These are phyloP conservation scores for Leishmania mexicana DNA, from an alignment of 208 protist genomes.

Conservation along the genomic window DNA sequence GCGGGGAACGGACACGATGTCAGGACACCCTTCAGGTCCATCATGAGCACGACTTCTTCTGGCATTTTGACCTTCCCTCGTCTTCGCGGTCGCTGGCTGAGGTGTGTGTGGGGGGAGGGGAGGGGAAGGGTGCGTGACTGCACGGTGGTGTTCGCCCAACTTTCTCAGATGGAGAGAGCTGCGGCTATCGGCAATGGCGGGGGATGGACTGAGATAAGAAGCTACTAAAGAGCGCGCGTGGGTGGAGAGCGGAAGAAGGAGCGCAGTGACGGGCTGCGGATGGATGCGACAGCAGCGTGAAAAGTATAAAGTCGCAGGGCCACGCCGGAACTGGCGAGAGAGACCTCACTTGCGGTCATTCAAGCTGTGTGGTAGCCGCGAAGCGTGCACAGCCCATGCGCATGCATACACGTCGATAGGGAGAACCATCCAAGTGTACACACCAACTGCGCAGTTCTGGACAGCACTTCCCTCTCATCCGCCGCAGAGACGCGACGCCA, in stretches of 20 bases:
- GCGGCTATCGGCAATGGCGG: neutral
- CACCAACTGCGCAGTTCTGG: neutral
- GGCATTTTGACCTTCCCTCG: constrained; percentile 38
- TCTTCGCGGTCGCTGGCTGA: neutral
- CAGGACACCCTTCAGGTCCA: constrained; percentile 72
- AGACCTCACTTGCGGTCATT: neutral
- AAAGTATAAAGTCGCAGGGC: neutral
- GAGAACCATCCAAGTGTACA: neutral
- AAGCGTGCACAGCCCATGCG: neutral
- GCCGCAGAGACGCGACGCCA: neutral
- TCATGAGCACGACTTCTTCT: constrained; percentile 77
- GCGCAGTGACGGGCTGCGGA: neutral
- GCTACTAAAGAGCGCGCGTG: neutral
- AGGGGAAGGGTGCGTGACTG: neutral
- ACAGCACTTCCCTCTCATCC: neutral
- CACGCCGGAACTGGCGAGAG: neutral
- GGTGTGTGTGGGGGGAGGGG: neutral
- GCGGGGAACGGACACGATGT: constrained; percentile 71
- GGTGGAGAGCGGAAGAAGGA: neutral
- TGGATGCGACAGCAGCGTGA: neutral
- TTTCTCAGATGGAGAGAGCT: neutral
- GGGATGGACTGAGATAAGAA: neutral
- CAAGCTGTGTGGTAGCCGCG: neutral
- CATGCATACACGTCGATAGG: neutral
- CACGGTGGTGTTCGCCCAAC: neutral